Conservation (phyloP, 1,284 basidiomycete species). For the Moniliophthora roreri region DNA sequence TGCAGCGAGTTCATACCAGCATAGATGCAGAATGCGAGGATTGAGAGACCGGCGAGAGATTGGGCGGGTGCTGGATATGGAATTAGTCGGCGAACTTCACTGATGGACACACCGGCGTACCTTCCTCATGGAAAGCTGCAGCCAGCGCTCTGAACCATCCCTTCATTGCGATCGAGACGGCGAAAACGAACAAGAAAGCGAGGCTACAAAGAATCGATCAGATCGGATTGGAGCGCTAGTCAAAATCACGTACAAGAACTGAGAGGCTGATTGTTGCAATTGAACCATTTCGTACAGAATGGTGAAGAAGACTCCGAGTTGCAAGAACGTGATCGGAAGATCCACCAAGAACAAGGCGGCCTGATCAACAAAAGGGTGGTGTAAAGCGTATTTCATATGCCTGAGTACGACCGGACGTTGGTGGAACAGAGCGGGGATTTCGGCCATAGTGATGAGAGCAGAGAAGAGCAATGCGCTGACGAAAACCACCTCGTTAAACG, state of each 20-base stretch:
- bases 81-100: not conserved
- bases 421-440: constrained; percentile 71
- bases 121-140: constrained; percentile 39
- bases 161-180: constrained; percentile 48
- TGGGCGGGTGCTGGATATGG: constrained; percentile 38
- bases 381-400: constrained; percentile 58
- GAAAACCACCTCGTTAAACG: not conserved
- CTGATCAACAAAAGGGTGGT: constrained; percentile 67
- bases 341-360: constrained; percentile 73
- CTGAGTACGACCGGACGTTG: constrained; percentile 74
- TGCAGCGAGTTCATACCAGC: constrained; percentile 15
- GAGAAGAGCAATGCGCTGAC: constrained; percentile 52
- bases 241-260: constrained; percentile 54
- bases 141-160: constrained; percentile 53
- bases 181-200: constrained; percentile 46
- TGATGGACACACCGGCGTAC: not conserved
- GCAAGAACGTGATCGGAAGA: constrained; percentile 61
- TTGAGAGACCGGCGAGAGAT: constrained; percentile 48
- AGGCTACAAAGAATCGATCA: constrained; percentile 28
- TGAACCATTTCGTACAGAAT: constrained; percentile 69
- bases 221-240: not conserved
- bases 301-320: constrained; percentile 48
- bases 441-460: constrained; percentile 60
- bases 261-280: constrained; percentile 48
- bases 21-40: constrained; percentile 48